Evolutionary conservation across 2,329 filamentous ascomycete genomes (phyloP).

Genomic region (Helotiales sp.): DNA sequence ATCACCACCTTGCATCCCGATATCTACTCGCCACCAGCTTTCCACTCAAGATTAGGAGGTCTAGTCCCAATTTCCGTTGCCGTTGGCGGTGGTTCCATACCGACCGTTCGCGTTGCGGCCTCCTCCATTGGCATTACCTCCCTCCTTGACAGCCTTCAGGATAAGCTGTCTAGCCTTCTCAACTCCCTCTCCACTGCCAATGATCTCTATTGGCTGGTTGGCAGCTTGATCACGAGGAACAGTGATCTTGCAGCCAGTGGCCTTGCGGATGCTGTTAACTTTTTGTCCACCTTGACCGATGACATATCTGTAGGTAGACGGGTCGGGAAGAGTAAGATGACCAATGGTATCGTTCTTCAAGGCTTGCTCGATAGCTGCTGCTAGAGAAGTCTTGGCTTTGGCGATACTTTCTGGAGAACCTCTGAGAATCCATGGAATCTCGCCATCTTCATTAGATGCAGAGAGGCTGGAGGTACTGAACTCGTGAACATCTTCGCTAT

Average conservation of each 20-base stretch:
- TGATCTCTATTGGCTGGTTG: conserved; percentile 86
- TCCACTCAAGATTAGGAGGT: not conserved
- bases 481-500: conserved; percentile 67
- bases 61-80: conserved; percentile 20
- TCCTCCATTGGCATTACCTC: conserved; percentile 31
- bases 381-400: conserved; percentile 76
- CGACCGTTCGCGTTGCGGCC: not conserved
- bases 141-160: conserved; percentile 74
- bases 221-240: conserved; percentile 78
- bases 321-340: conserved; percentile 84
- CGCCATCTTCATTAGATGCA: conserved; percentile 55
- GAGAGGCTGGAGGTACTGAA: conserved; percentile 76
- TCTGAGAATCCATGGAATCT: conserved; percentile 87
- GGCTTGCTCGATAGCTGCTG: conserved; percentile 71
- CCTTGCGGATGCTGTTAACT: conserved; percentile 89
- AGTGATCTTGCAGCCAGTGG: conserved; percentile 91
- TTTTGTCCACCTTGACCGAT: conserved; percentile 87
- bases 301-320: conserved; percentile 84
- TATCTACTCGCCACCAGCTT: not conserved
- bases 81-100: not conserved
- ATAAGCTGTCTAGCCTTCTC: conserved; percentile 89
- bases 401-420: conserved; percentile 76
- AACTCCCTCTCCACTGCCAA: conserved; percentile 75
- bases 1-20: not conserved
- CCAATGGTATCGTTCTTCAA: conserved; percentile 72